These are phyloP conservation scores for Aciculosporium take DNA, from an alignment of 2,329 filamentous ascomycete genomes.

Conservation along the genomic window DNA sequence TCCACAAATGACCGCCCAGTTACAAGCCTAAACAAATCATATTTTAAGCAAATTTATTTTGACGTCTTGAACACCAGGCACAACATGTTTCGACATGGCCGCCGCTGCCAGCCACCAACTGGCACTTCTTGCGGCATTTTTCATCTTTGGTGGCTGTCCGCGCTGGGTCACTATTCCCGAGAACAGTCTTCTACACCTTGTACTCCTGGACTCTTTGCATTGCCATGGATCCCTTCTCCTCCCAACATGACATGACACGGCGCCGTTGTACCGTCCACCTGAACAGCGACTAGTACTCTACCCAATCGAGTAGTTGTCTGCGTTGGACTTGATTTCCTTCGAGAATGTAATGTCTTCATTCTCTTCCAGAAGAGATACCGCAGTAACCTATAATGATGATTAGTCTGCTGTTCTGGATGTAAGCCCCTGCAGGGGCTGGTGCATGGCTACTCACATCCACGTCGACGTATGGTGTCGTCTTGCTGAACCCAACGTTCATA, in stretches of 20 bases:
- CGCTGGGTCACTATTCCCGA: not conserved
- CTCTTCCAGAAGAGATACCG: conserved; percentile 58
- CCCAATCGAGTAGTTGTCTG: conserved; percentile 65
- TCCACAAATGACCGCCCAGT: not conserved
- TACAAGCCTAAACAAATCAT: not conserved
- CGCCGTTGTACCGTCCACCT: not conserved
- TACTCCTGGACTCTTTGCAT: not conserved
- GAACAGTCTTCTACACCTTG: not conserved
- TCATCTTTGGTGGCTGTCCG: not conserved
- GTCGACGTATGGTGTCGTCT: conserved; percentile 74
- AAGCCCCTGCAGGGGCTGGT: not conserved
- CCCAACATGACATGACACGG: not conserved
- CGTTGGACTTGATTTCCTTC: conserved; percentile 64
- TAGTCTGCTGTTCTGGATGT: conserved; percentile 10
- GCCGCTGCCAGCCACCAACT: too few species aligned
- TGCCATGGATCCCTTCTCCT: not conserved
- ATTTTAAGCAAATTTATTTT: not conserved
- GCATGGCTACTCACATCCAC: conserved; percentile 61
- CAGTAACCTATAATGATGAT: conserved; percentile 35
- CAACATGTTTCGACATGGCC: not conserved
- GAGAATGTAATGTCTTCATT: conserved; percentile 69
- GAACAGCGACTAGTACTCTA: conserved; percentile 24
- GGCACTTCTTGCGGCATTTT: not conserved
- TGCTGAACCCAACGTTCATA: conserved; percentile 82
- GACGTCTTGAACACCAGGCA: not conserved